Conservation (phyloP, 1,284 basidiomycete genomes). For the Ganoderma multipileum region DNA sequence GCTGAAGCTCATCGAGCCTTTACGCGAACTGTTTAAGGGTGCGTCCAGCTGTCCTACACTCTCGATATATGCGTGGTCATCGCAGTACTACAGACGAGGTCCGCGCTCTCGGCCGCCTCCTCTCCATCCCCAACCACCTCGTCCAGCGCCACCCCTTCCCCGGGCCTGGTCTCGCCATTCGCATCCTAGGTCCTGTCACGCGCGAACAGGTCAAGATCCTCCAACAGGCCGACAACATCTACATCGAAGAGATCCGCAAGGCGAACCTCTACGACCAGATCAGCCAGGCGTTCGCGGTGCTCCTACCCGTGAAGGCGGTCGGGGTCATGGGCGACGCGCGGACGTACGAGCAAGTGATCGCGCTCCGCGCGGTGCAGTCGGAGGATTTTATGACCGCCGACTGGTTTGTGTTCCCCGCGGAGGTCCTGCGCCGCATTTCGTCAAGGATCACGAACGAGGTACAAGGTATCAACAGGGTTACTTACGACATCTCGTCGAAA, state of each 20-base stretch:
- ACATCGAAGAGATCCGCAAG: slow-evolving; percentile 96
- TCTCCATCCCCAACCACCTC: slow-evolving; percentile 91
- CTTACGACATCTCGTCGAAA: slow-evolving; percentile 98
- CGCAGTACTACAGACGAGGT: slow-evolving; percentile 81
- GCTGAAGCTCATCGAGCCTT: slow-evolving; percentile 97
- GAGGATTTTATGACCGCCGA: slow-evolving; percentile 99
- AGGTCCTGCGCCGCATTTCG: slow-evolving; percentile 90
- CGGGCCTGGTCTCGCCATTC: slow-evolving; percentile 98
- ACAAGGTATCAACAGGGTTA: slow-evolving; percentile 90
- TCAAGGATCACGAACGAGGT: slow-evolving; percentile 99
- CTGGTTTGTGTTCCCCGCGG: slow-evolving; percentile 97
- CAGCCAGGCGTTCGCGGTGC: slow-evolving; percentile 96
- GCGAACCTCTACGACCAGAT: slow-evolving; percentile 95
- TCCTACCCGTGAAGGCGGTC: slow-evolving; percentile 96
- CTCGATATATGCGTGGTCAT: background rate
- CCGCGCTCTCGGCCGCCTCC: slow-evolving; percentile 88
- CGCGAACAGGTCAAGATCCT: slow-evolving; percentile 92
- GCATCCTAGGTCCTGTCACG: slow-evolving; percentile 95
- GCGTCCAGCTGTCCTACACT: slow-evolving; percentile 21
- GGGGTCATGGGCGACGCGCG: slow-evolving; percentile 98
- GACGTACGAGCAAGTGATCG: slow-evolving; percentile 97
- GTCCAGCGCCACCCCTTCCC: slow-evolving; percentile 99
- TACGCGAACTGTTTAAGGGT: slow-evolving; percentile 99
- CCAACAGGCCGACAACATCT: slow-evolving; percentile 96
- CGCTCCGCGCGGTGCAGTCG: slow-evolving; percentile 89